Evolutionary conservation across 2,329 filamentous ascomycete genomes (phyloP), one percentile per base, ranked within the genome.

Genomic region (Xylariaceae sp.): DNA sequence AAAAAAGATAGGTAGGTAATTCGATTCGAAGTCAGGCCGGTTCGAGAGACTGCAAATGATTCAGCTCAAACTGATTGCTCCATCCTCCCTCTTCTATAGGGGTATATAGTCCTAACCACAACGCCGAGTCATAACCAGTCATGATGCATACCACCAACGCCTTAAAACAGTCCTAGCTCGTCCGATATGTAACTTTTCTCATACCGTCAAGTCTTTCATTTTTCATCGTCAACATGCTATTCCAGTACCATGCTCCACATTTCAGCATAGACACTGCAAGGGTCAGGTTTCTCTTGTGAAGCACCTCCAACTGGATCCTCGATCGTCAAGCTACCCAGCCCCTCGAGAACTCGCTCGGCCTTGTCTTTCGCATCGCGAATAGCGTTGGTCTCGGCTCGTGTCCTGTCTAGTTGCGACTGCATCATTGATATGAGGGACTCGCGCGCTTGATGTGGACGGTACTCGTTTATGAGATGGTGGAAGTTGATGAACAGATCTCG

Each of bases 401-500:
- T 82, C 39, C 79, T 87, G 17, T 92, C 92, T 62, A 82, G 79
- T 10, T 91, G 87, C 83, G 77, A 81, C 52, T 77, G 81, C 0
- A 78, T 77, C 17, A 77, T 81, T 1, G 80, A 84, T 54, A 78
- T 92, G 51, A 97, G 23, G 81, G 84, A 15, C 82, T 95, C 11
- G 71, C 95, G n/a, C 88, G 90, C 0, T 75, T 96, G 42, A 88
- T 88, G 71, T 86, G 89, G 1, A 88, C 77, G 86, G 57, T 74
- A 81, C 73, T 96, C 88, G 73, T 99, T 99, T 65, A 97, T 85
- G 56, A 96, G 82, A 70, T 95, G 90, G 74, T 97, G 92, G 70
- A 95, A 88, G 73, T 97, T 97, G 73, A 93, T 87, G 64, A 96
- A 88, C 34, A 97, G 77, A 13, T 88, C 92, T 68, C 88, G 82